A percentile compares a stretch with the other conserved stretches of the same genome.
Conservation (phyloP, 345 rosid genomes). For the Syzygium aromaticum region DNA sequence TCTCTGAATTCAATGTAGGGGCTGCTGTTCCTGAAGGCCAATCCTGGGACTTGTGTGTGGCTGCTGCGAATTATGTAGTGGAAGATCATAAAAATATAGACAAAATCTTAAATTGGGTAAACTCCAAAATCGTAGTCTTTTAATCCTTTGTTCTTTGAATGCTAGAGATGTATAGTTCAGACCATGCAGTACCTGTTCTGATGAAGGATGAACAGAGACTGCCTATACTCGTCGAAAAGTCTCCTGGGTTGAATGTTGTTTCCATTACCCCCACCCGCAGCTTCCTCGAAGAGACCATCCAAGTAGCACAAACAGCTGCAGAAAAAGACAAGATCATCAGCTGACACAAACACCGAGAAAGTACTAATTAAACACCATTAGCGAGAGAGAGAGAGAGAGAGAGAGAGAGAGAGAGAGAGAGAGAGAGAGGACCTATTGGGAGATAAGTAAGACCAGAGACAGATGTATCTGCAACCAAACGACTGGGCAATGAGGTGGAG, state of each 20-base stretch:
- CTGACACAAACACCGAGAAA: neutral
- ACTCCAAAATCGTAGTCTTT: neutral
- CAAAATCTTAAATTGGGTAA: neutral
- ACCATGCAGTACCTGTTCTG: slow-evolving; percentile 16
- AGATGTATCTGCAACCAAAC: slow-evolving; percentile 45
- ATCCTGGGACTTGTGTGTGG: slow-evolving; percentile 54
- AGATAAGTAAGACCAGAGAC: slow-evolving; percentile 49
- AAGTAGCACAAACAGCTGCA: slow-evolving; percentile 34
- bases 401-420: neutral
- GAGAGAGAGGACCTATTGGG: slow-evolving; percentile 9
- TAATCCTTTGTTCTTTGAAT: neutral
- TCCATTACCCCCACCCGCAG: neutral
- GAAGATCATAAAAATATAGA: neutral
- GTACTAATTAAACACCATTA: neutral
- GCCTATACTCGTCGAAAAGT: slow-evolving; percentile 42
- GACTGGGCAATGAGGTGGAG: slow-evolving; percentile 39
- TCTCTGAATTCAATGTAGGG: slow-evolving; percentile 45
- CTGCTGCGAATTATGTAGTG: neutral
- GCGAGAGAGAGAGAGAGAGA: neutral
- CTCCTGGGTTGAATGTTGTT: slow-evolving; percentile 20
- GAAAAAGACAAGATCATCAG: neutral
- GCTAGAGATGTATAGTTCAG: neutral
- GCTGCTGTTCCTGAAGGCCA: slow-evolving; percentile 41
- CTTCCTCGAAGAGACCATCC: slow-evolving; percentile 52
- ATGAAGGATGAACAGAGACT: slow-evolving; percentile 18